Percentiles rank a stretch among this genome's conserved stretches.
Conservation (phyloP, 2,329 filamentous ascomycete species). For the Bipolaris victoriae region DNA sequence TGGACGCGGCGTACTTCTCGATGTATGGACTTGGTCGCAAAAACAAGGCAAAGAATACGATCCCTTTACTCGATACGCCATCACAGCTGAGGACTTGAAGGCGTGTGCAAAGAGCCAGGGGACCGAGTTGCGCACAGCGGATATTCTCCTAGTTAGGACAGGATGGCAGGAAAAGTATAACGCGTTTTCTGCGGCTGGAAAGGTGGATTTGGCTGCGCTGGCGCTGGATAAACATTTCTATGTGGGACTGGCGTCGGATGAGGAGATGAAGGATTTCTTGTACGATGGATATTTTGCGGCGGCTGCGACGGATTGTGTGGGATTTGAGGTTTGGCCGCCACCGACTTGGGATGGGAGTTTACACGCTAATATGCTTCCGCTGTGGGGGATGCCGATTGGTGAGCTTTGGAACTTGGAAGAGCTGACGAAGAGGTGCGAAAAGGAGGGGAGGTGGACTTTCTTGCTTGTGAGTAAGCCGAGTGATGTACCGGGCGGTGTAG, state of each 20-base stretch:
- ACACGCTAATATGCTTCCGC: constrained; percentile 31
- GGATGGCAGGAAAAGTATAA: constrained; percentile 30
- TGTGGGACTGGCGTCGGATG: constrained; percentile 76
- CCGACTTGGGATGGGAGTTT: constrained; percentile 23
- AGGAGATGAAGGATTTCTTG: constrained; percentile 87
- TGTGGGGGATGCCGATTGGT: constrained; percentile 45
- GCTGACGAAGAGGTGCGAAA: constrained; percentile 37
- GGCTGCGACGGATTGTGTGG: constrained; percentile 42
- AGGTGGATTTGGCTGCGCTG: constrained; percentile 17
- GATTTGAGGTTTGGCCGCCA: constrained; percentile 42
- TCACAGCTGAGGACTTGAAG: constrained; percentile 27
- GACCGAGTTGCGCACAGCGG: constrained; percentile 32
- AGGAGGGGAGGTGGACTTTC: constrained; percentile 51
- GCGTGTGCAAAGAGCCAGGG: constrained; percentile 26
- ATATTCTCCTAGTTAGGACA: constrained; percentile 41
- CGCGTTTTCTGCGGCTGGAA: constrained; percentile 13
- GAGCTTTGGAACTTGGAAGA: constrained; percentile 47
- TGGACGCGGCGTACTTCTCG: constrained; percentile 61
- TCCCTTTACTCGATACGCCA: constrained; percentile 27
- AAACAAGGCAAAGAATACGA: constrained; percentile 25
- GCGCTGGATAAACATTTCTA: constrained; percentile 27
- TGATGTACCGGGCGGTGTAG: constrained; percentile 36
- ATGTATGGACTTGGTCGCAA: constrained; percentile 52
- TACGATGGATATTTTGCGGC: constrained; percentile 61
- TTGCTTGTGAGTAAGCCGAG: constrained; percentile 63